Evolutionary conservation across 2,329 filamentous ascomycete species (phyloP).

Genomic region (Trichoderma koningii): DNA sequence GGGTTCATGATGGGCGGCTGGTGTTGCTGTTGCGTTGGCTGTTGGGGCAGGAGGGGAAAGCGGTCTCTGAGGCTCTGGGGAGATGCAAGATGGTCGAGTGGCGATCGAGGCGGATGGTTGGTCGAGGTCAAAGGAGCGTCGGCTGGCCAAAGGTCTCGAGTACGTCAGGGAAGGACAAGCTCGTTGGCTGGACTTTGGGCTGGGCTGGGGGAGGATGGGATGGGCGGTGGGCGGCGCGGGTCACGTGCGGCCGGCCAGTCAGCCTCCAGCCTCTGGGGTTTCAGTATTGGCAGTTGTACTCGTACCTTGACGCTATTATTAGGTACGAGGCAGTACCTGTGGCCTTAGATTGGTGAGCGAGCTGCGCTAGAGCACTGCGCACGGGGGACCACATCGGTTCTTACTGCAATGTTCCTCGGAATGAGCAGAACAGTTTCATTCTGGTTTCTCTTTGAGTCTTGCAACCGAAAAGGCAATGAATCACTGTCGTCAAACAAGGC

Average conservation of each 20-base stretch:
- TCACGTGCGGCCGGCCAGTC: constrained; percentile 14
- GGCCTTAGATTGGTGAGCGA: constrained; percentile 17
- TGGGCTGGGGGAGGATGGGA: constrained; percentile 29
- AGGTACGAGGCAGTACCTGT: not conserved
- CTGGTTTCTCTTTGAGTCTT: too few species aligned
- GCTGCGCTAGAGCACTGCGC: not conserved
- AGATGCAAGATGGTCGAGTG: constrained; percentile 7
- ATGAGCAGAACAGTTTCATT: too few species aligned
- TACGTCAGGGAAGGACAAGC: constrained; percentile 42
- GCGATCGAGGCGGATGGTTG: constrained; percentile 25
- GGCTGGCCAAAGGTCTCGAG: constrained; percentile 31
- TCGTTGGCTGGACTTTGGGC: constrained; percentile 23
- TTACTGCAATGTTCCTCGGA: too few species aligned
- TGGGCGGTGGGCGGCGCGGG: constrained; percentile 29
- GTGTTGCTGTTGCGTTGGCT: constrained; percentile 30
- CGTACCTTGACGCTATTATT: constrained; percentile 9
- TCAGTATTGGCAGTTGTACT: not conserved
- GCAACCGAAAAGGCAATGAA: too few species aligned
- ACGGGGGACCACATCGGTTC: too few species aligned
- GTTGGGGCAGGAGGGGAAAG: constrained; percentile 31
- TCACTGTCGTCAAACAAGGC: too few species aligned
- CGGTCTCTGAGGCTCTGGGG: constrained; percentile 16
- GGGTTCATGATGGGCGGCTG: constrained; percentile 73
- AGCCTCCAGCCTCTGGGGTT: not conserved
- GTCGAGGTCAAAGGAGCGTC: constrained; percentile 35